Conservation (phyloP, 2,329 filamentous ascomycete species). For the Ceratocystis papillata region DNA sequence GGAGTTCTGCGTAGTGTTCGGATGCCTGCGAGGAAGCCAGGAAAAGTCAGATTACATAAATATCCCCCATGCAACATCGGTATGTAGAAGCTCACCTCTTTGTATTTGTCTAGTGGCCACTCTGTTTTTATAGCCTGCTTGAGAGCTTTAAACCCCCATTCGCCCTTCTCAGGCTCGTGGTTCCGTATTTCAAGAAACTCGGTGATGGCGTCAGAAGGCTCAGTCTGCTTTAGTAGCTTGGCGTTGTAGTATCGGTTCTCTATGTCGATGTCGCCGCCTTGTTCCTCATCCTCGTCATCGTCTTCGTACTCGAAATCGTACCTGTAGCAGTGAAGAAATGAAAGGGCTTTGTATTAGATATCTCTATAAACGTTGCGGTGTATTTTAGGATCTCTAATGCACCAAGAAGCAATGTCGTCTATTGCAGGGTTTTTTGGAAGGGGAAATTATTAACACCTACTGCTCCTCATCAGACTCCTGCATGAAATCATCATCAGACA, state of each 20-base stretch:
- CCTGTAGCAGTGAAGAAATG: conserved; percentile 30
- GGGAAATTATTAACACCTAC: conserved; percentile 27
- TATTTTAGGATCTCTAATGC: too few relatives aligned
- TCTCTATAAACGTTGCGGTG: not conserved
- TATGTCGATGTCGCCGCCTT: conserved; percentile 81
- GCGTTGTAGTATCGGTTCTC: conserved; percentile 99
- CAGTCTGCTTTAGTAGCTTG: conserved; percentile 84
- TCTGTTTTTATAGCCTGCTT: conserved; percentile 98
- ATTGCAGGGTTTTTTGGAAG: not conserved
- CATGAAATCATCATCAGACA: conserved; percentile 45
- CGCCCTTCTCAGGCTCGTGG: conserved; percentile 81
- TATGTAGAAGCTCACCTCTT: conserved; percentile 46
- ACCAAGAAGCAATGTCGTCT: not conserved
- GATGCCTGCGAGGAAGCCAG: conserved; percentile 54
- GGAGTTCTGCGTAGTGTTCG: conserved; percentile 84
- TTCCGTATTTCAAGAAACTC: conserved; percentile 85
- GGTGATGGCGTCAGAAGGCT: conserved; percentile 76
- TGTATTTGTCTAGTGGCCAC: conserved; percentile 81
- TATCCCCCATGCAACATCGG: not conserved
- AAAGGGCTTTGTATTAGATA: conserved; percentile 18
- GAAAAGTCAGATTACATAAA: not conserved
- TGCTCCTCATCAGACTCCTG: conserved; percentile 41
- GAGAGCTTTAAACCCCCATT: conserved; percentile 97
- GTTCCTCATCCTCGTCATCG: conserved; percentile 78
- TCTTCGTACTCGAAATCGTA: conserved; percentile 98